Evolutionary conservation across 2,329 filamentous ascomycete genomes (phyloP).

Genomic region (Xylaria sp.): DNA sequence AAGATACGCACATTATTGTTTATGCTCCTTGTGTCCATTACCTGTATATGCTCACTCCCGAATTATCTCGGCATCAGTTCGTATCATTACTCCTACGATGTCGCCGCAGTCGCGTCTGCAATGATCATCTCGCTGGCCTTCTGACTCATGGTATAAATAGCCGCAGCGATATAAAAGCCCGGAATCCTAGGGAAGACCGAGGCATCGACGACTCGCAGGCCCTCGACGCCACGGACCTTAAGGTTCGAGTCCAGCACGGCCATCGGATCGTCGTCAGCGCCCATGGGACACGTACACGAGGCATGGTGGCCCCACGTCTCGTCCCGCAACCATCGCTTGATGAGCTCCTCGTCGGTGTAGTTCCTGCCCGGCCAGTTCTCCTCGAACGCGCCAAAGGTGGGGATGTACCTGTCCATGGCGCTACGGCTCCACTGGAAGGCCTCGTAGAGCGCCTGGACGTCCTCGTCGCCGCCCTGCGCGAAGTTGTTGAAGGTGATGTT

Average conservation of each 20-base stretch:
- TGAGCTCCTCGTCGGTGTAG: constrained; percentile 6
- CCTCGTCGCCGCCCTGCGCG: constrained; percentile 51
- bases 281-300: constrained; percentile 32
- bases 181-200: constrained; percentile 47
- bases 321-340: constrained; percentile 23
- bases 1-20: background rate
- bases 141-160: constrained; percentile 23
- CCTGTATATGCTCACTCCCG: background rate
- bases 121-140: constrained; percentile 26
- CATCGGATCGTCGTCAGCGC: constrained; percentile 50
- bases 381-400: constrained; percentile 9
- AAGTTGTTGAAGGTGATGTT: constrained; percentile 64
- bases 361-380: constrained; percentile 14
- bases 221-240: constrained; percentile 55
- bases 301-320: constrained; percentile 35
- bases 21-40: too few species aligned
- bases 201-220: constrained; percentile 61
- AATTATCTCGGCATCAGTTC: background rate
- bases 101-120: constrained; percentile 4
- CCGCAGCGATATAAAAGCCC: constrained; percentile 19
- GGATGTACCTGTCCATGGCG: constrained; percentile 37
- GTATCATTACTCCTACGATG: background rate
- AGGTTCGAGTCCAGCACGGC: constrained; percentile 59
- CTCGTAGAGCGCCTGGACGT: constrained; percentile 60
- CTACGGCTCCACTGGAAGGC: constrained; percentile 57